These are phyloP conservation scores for Hyphopichia burtonii DNA, from an alignment of 1,139 yeast species.

Conservation along the genomic window DNA sequence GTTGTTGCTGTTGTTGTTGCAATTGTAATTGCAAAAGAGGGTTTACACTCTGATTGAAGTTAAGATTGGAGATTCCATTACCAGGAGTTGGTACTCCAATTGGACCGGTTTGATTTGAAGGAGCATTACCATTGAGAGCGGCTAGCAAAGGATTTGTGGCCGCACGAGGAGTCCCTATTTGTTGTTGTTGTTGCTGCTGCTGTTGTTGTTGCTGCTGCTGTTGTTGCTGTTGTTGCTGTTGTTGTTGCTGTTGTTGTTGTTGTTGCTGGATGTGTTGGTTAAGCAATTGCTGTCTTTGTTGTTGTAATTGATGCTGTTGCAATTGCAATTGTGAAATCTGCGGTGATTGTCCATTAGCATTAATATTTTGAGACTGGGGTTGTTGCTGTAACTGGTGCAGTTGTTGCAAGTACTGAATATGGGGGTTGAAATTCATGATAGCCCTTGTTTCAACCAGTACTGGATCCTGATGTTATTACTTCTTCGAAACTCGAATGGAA, in stretches of 20 bases:
- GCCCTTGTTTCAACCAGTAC: not conserved
- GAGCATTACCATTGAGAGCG: conserved; percentile 31
- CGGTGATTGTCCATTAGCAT: conserved; percentile 32
- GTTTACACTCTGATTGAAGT: conserved; percentile 20
- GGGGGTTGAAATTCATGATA: conserved; percentile 40
- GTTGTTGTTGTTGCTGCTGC: no score
- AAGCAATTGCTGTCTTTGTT: conserved; percentile 10
- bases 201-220: conserved; percentile 12
- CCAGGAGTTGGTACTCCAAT: conserved; percentile 6
- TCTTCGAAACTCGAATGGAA: not conserved
- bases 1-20: conserved; percentile 22
- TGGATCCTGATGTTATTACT: not conserved
- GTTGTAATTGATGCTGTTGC: conserved; percentile 25
- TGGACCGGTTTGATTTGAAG: conserved; percentile 12
- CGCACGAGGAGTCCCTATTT: conserved; percentile 20
- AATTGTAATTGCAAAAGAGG: conserved; percentile 33
- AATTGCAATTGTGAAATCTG: conserved; percentile 39
- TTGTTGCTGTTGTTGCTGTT: conserved; percentile 8
- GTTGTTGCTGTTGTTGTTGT: conserved; percentile 16
- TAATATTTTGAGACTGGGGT: conserved; percentile 18
- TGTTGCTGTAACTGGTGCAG: conserved; percentile 31
- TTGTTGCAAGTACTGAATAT: conserved; percentile 43
- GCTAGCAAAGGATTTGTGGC: conserved; percentile 37
- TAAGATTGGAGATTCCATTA: not conserved
- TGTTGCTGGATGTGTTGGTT: conserved; percentile 14